Evolutionary conservation across 2,329 filamentous ascomycete genomes (phyloP).

Genomic region (Periconia macrospinosa): DNA sequence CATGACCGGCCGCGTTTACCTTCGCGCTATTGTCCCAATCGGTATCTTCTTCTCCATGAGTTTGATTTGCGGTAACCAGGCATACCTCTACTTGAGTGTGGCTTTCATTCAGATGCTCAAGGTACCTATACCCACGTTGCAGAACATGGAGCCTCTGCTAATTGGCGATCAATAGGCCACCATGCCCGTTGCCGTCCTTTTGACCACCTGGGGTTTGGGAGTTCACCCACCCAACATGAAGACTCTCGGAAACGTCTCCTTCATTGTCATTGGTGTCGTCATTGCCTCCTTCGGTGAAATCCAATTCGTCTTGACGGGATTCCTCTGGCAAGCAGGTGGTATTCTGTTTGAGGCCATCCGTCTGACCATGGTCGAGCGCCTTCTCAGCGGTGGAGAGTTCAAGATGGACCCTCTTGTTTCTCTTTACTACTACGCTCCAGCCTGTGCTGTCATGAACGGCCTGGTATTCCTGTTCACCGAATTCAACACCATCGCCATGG

Average conservation of each 20-base stretch:
- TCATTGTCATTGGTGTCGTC: slow-evolving; percentile 92
- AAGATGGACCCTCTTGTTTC: slow-evolving; percentile 92
- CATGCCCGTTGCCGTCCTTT: slow-evolving; percentile 87
- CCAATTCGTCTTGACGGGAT: slow-evolving; percentile 80
- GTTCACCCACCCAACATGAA: slow-evolving; percentile 81
- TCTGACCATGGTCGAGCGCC: slow-evolving; percentile 80
- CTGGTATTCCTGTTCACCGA: slow-evolving; percentile 73
- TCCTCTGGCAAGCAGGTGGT: slow-evolving; percentile 77
- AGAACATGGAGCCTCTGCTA: slow-evolving; percentile 3
- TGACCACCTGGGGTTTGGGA: slow-evolving; percentile 86
- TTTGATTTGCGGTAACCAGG: slow-evolving; percentile 94
- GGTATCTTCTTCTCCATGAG: slow-evolving; percentile 94
- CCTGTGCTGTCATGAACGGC: slow-evolving; percentile 82
- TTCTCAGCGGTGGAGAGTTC: slow-evolving; percentile 80
- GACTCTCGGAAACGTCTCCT: slow-evolving; percentile 87
- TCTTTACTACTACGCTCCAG: slow-evolving; percentile 86
- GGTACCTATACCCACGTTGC: slow-evolving; percentile 51
- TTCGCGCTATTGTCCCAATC: slow-evolving; percentile 91
- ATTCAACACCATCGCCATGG: slow-evolving; percentile 68
- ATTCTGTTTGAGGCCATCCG: slow-evolving; percentile 82
- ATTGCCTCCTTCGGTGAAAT: slow-evolving; percentile 96
- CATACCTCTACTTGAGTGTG: slow-evolving; percentile 92
- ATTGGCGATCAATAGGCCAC: slow-evolving; percentile 65
- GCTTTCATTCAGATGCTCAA: slow-evolving; percentile 99
- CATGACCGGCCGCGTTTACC: slow-evolving; percentile 93